phyloP scores from a whole-genome alignment of 2,329 filamentous ascomycete species.

The Paramyrothecium sp. region DNA sequence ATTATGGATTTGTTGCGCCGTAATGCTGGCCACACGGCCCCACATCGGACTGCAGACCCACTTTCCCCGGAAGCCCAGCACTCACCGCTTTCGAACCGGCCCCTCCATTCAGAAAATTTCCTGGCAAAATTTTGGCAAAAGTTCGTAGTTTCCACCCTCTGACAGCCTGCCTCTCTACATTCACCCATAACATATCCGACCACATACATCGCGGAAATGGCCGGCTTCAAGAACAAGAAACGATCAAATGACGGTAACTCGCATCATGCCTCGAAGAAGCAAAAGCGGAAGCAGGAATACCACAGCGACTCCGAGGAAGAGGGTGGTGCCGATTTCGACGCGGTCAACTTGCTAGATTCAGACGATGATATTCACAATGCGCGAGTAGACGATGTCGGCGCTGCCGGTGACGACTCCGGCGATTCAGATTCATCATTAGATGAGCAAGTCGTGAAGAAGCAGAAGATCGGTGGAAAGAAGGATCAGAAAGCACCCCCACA shows the following conservation, averaged over 20 bases:
- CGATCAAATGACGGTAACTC: constrained; percentile 25
- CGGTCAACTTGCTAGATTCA: constrained; percentile 55
- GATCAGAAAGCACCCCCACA: constrained; percentile 15
- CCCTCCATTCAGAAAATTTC: constrained; percentile 21
- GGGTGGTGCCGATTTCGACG: constrained; percentile 41
- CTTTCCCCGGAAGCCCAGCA: constrained; percentile 5
- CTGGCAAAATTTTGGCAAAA: constrained; percentile 24
- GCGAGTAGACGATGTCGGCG: constrained; percentile 46
- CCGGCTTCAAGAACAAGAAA: constrained; percentile 29
- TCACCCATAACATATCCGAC: background rate
- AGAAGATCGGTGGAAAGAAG: constrained; percentile 19
- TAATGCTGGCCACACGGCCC: constrained; percentile 3
- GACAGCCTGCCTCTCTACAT: background rate
- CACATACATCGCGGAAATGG: constrained; percentile 21
- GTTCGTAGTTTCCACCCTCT: constrained; percentile 9
- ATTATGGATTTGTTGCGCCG: too few species aligned
- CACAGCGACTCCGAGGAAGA: constrained; percentile 52
- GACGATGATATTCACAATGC: constrained; percentile 57
- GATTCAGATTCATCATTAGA: background rate
- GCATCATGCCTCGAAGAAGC: constrained; percentile 48
- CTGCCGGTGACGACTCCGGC: constrained; percentile 29
- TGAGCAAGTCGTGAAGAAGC: constrained; percentile 12
- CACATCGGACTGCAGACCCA: constrained; percentile 4
- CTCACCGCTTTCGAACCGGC: constrained; percentile 23
- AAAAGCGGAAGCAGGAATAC: constrained; percentile 49